Evolutionary conservation across 169 alveolate species (phyloP).

Genomic region (Babesia ovata): DNA sequence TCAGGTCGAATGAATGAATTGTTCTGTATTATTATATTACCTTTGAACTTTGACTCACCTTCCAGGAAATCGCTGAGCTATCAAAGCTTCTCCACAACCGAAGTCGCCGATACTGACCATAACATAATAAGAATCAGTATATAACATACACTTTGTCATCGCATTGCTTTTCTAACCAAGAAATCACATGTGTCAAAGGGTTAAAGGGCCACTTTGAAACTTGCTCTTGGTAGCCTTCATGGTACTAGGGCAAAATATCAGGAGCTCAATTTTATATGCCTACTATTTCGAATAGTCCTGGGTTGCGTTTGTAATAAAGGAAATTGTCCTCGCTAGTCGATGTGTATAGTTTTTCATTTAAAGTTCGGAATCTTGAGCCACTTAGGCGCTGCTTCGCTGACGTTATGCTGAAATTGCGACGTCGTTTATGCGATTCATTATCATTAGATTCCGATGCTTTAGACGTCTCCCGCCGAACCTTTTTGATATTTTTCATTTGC

Average conservation of each 20-base stretch:
- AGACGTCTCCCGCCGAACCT: background rate
- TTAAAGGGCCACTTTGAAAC: constrained; percentile 72
- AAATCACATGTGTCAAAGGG: constrained; percentile 65
- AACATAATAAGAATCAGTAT: constrained; percentile 5
- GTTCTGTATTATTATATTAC: constrained; percentile 19
- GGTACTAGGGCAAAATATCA: constrained; percentile 50
- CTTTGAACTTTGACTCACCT: background rate
- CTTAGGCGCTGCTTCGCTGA: constrained; percentile 33
- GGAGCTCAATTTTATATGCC: background rate
- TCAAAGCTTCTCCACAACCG: constrained; percentile 80
- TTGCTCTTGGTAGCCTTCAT: constrained; percentile 72
- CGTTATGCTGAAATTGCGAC: constrained; percentile 1
- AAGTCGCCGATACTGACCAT: constrained; percentile 71
- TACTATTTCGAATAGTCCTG: constrained; percentile 31
- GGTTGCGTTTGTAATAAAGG: constrained; percentile 7
- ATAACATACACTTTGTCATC: constrained; percentile 5
- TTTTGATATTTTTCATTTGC: background rate
- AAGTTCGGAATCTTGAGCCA: constrained; percentile 62
- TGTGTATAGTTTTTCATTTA: constrained; percentile 57
- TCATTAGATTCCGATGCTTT: background rate
- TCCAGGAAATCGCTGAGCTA: constrained; percentile 63
- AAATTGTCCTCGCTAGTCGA: constrained; percentile 25
- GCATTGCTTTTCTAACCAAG: constrained; percentile 37
- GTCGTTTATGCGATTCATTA: background rate
- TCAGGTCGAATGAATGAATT: constrained; percentile 78